These are phyloP conservation scores for Lactuca sativa DNA, from an alignment of 129 eudicot species.

Conservation along the genomic window DNA sequence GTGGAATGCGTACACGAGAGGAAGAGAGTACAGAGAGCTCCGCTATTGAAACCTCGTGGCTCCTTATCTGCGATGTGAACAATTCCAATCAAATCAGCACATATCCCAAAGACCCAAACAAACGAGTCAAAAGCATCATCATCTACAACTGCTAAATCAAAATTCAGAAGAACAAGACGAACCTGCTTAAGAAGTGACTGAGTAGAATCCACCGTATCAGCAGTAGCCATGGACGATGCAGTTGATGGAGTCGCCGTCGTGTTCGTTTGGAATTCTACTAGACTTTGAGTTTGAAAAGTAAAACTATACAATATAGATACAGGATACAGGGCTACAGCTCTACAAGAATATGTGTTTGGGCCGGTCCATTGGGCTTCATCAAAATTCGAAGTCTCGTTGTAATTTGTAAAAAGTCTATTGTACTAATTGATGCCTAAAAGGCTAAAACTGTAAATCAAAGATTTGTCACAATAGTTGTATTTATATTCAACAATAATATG, in stretches of 20 bases:
- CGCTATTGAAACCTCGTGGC: conserved; percentile 32
- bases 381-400: no score
- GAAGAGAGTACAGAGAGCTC: conserved; percentile 33
- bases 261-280: neutral
- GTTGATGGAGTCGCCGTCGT: conserved; percentile 34
- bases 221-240: conserved; percentile 8
- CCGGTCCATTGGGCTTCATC: neutral
- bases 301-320: no score
- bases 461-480: no score
- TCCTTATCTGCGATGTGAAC: conserved; percentile 19
- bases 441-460: no score
- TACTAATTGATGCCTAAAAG: no score
- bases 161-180: neutral
- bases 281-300: neutral
- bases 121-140: neutral
- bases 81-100: conserved; percentile 18
- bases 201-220: conserved; percentile 16
- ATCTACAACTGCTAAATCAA: neutral
- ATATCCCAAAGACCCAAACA: neutral
- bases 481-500: no score
- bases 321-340: no score
- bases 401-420: neutral
- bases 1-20: conserved; percentile 24
- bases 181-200: conserved; percentile 35
- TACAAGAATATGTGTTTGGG: neutral